Evolutionary conservation across 2,329 filamentous ascomycete genomes (phyloP).

Genomic region (Colletotrichum chrysophilum): DNA sequence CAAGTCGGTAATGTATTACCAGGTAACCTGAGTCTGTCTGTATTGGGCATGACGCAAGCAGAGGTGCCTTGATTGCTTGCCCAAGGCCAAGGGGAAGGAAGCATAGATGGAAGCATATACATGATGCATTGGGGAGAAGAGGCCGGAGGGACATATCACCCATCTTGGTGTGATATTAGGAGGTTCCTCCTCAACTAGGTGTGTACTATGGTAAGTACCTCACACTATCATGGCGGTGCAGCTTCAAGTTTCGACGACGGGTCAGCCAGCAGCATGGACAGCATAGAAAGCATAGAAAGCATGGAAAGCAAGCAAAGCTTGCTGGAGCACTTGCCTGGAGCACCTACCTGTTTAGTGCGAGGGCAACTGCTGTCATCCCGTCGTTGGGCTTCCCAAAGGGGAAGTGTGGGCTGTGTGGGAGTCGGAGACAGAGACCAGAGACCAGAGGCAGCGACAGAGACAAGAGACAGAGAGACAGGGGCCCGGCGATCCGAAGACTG

Average conservation of each 20-base stretch:
- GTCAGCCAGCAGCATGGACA: neutral
- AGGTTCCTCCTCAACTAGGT: neutral
- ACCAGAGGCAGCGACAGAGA: neutral
- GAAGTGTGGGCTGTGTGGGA: conserved; percentile 16
- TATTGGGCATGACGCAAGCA: neutral
- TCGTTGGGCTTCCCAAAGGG: conserved; percentile 1
- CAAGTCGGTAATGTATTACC: neutral
- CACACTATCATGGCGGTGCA: neutral
- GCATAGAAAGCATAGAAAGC: no score
- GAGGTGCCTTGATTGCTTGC: neutral
- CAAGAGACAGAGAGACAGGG: neutral
- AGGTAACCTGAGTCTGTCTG: neutral
- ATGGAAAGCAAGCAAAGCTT: neutral
- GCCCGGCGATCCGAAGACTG: neutral
- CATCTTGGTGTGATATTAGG: neutral
- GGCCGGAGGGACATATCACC: neutral
- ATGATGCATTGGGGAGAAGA: neutral
- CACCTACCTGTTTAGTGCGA: neutral
- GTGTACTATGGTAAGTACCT: no score
- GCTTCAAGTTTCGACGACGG: neutral
- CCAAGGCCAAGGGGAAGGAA: neutral
- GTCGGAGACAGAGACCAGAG: neutral
- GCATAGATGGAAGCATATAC: neutral
- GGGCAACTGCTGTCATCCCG: conserved; percentile 8
- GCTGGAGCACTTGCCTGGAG: neutral